These are phyloP conservation scores for Zea luxurians DNA, from an alignment of 176 grass and related monocot genomes.

Conservation along the genomic window DNA sequence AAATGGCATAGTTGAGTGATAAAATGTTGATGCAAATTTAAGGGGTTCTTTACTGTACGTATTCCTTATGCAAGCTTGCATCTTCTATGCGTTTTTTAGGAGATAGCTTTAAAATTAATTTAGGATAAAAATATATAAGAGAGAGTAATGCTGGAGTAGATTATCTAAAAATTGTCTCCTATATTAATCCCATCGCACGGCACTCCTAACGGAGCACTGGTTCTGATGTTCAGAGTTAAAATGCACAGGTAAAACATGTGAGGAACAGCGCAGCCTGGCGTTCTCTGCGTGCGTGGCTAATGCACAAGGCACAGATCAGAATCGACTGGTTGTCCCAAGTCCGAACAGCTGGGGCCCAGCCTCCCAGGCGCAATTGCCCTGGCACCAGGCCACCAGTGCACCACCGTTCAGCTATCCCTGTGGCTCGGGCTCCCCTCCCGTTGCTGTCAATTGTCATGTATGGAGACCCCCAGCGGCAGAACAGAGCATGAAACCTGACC, in stretches of 20 bases:
- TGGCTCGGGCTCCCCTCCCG: neutral
- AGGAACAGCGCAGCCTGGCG: no score
- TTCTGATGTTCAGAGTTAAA: neutral
- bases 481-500: neutral
- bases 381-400: neutral
- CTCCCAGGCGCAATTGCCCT: slow-evolving; percentile 23
- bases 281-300: neutral
- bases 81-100: neutral
- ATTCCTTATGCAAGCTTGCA: neutral
- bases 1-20: neutral
- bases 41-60: neutral
- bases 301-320: neutral
- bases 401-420: slow-evolving; percentile 28
- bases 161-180: no score
- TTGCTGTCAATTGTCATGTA: slow-evolving; percentile 12
- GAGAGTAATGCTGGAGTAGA: neutral
- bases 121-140: neutral
- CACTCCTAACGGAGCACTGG: neutral
- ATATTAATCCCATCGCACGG: neutral
- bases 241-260: neutral
- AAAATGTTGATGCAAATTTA: neutral
- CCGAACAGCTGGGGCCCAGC: slow-evolving; percentile 20
- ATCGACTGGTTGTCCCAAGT: neutral
- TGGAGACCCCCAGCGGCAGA: neutral
- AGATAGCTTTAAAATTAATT: no score